Percentiles rank a stretch among this genome's conserved stretches.
Conservation (phyloP, 1,139 yeast genomes). For the Nakaseomyces nivariensis region DNA sequence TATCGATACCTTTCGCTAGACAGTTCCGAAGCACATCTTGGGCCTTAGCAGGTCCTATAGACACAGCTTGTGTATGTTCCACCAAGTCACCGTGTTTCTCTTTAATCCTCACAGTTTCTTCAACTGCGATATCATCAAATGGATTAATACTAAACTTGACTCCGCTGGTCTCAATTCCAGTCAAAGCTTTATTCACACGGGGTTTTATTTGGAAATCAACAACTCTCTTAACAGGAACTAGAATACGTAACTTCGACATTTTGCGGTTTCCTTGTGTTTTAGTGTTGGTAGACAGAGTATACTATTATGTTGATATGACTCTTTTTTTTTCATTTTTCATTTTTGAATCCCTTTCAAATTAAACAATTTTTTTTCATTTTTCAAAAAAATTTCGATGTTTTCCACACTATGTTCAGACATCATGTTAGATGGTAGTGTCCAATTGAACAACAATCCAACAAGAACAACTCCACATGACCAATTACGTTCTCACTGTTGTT, state of each 20-base stretch:
- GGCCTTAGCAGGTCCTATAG: constrained; percentile 80
- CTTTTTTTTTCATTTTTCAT: neutral
- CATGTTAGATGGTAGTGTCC: neutral
- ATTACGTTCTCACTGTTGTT: constrained; percentile 14
- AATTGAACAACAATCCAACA: neutral
- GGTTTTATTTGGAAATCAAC: constrained; percentile 92
- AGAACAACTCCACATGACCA: constrained; percentile 5
- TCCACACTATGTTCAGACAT: too few species aligned
- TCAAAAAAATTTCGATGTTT: too few species aligned
- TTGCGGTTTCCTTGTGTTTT: neutral
- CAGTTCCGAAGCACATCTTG: constrained; percentile 86
- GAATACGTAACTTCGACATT: constrained; percentile 41
- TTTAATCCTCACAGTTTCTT: constrained; percentile 77
- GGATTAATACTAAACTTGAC: constrained; percentile 93
- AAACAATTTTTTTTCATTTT: too few species aligned
- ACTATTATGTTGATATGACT: neutral
- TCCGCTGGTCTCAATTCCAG: constrained; percentile 84
- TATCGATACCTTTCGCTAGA: constrained; percentile 88
- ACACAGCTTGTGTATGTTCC: constrained; percentile 80
- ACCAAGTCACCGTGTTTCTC: constrained; percentile 63
- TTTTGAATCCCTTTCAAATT: too few species aligned
- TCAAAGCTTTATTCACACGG: constrained; percentile 75
- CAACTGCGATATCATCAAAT: constrained; percentile 92
- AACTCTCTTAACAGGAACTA: constrained; percentile 92
- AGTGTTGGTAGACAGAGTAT: too few species aligned